These are phyloP conservation scores for Alternaria solani DNA, from an alignment of 2,329 filamentous ascomycete species.

Conservation along the genomic window DNA sequence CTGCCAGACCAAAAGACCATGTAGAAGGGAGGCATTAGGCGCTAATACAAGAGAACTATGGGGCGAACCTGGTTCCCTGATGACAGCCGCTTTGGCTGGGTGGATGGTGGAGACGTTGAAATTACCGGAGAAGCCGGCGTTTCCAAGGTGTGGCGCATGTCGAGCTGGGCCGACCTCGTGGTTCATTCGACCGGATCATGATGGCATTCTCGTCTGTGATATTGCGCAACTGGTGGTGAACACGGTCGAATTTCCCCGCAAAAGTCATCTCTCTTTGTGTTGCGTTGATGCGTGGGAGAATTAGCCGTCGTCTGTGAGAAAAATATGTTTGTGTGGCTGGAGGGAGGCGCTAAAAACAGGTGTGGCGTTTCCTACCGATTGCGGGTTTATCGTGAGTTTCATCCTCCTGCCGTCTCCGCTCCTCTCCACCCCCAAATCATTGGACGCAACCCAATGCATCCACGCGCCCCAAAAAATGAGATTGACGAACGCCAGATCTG, in stretches of 20 bases:
- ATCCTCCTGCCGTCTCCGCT: not conserved
- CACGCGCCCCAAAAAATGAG: not conserved
- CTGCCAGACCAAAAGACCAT: not conserved
- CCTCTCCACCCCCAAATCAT: not conserved
- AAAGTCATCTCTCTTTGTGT: not conserved
- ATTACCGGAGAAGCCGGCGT: not conserved
- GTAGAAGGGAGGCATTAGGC: not conserved
- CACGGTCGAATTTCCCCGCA: not conserved
- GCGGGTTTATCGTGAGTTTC: not conserved
- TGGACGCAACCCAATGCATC: not conserved
- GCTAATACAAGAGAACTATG: too few relatives aligned
- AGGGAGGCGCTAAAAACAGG: not conserved
- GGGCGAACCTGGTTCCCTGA: not conserved
- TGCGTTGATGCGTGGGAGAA: not conserved
- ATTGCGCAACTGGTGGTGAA: not conserved
- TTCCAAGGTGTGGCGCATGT: not conserved
- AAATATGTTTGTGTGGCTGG: not conserved
- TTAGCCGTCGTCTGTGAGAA: not conserved
- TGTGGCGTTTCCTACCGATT: not conserved
- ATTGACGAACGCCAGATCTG: not conserved
- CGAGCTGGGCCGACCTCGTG: not conserved
- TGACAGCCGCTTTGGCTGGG: not conserved
- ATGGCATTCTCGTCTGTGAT: too few relatives aligned
- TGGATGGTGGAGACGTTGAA: not conserved
- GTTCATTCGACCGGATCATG: not conserved